phyloP scores from a whole-genome alignment of 139 green algal genomes.

The Tetradesmus lagerheimii region DNA sequence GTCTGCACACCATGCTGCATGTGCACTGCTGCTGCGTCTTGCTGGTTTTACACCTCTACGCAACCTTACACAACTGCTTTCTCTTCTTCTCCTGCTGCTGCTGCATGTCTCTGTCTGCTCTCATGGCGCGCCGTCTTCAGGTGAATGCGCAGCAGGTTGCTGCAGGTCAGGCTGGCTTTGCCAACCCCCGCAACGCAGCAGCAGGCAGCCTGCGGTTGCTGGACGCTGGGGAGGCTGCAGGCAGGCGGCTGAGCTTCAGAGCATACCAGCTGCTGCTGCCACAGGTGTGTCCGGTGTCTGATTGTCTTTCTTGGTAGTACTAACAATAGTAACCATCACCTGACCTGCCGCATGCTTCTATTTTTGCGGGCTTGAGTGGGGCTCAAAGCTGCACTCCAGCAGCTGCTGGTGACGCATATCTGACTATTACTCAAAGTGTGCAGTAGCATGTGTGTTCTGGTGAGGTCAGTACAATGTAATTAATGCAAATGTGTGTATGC shows the following conservation, averaged over 20 bases:
- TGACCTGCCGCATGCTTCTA: too few species aligned
- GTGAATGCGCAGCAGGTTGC: conserved; percentile 50
- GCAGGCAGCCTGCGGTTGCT: conserved; percentile 60
- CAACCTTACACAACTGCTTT: too few species aligned
- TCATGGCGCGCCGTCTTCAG: too few species aligned
- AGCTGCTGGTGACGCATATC: background rate
- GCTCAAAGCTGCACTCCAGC: too few species aligned
- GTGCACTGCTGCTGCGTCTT: background rate
- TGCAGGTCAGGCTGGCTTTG: conserved; percentile 47
- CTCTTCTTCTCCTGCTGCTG: background rate
- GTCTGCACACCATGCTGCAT: background rate
- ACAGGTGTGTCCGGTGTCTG: background rate
- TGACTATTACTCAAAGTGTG: too few species aligned
- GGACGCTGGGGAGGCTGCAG: conserved; percentile 47
- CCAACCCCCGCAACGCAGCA: conserved; percentile 68
- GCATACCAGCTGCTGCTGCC: conserved; percentile 55
- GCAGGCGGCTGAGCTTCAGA: conserved; percentile 63
- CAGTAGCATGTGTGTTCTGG: too few species aligned
- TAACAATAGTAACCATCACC: background rate
- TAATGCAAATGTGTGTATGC: background rate
- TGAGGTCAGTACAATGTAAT: background rate
- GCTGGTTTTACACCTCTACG: too few species aligned
- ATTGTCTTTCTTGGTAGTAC: too few species aligned
- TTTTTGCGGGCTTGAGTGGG: too few species aligned
- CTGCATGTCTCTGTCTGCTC: too few species aligned